These are phyloP conservation scores for Nigrospora sphaerica DNA, from an alignment of 2,329 filamentous ascomycete genomes.

Conservation along the genomic window DNA sequence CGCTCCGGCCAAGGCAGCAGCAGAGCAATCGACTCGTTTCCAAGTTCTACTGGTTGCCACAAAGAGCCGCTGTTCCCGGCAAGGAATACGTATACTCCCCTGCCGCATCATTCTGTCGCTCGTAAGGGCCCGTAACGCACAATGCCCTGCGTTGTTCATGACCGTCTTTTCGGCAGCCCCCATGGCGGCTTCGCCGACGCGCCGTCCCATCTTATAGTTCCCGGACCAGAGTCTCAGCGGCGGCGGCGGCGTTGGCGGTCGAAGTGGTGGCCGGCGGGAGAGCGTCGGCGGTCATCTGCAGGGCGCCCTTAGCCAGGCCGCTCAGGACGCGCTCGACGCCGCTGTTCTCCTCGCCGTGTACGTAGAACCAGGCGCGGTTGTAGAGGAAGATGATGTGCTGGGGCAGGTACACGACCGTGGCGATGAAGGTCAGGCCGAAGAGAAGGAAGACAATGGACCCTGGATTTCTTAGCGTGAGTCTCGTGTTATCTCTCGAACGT, in stretches of 20 bases:
- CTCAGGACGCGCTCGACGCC: slow-evolving; percentile 3
- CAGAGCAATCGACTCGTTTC: too few species aligned
- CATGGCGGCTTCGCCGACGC: too few species aligned
- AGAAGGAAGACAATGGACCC: slow-evolving; percentile 90
- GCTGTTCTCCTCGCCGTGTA: slow-evolving; percentile 65
- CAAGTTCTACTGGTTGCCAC: too few species aligned
- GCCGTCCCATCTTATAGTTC: slow-evolving; percentile 25
- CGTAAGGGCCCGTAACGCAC: too few species aligned
- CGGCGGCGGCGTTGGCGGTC: slow-evolving; percentile 17
- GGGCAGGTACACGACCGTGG: slow-evolving; percentile 85
- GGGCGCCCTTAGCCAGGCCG: slow-evolving; percentile 26
- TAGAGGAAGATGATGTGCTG: slow-evolving; percentile 80
- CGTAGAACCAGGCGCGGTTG: slow-evolving; percentile 89
- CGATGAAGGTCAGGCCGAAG: slow-evolving; percentile 77
- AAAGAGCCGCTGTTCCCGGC: too few species aligned
- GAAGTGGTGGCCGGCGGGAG: slow-evolving; percentile 10
- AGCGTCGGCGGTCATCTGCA: slow-evolving; percentile 13
- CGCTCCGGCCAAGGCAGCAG: too few species aligned
- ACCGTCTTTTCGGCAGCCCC: background rate
- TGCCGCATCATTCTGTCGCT: too few species aligned
- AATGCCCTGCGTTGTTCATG: background rate
- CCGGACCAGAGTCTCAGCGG: slow-evolving; percentile 21
- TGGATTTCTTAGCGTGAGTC: slow-evolving; percentile 28
- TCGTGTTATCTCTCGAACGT: too few species aligned
- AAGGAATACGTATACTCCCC: too few species aligned